Conservation (phyloP, 257 asterid genomes). For the Solanum chaucha region DNA sequence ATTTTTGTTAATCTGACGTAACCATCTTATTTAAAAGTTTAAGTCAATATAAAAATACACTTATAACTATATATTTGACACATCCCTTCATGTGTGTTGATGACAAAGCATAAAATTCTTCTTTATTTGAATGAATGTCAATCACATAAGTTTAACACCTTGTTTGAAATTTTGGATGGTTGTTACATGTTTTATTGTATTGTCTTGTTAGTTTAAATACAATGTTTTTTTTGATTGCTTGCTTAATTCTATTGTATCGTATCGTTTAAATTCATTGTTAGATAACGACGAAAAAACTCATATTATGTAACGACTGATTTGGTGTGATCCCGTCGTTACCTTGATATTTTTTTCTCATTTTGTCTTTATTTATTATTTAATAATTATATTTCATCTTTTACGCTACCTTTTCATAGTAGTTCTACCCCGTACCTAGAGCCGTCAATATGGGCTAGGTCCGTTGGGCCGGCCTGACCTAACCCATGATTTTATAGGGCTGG, state of each 20-base stretch:
- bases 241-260: no score
- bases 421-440: not conserved
- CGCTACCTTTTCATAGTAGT: not conserved
- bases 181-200: no score
- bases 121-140: not conserved
- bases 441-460: no score
- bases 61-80: not conserved
- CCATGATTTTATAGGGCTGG: no score
- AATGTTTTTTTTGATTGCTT: no score
- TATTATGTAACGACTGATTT: not conserved
- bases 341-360: no score
- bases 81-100: not conserved
- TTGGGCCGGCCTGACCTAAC: no score
- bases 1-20: not conserved
- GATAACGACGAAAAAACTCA: no score
- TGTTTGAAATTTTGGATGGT: not conserved
- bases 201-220: not conserved
- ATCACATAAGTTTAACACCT: not conserved
- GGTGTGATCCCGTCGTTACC: not conserved
- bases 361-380: not conserved
- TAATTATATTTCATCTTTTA: not conserved
- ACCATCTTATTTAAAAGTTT: not conserved
- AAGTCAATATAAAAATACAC: fast-evolving
- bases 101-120: not conserved
- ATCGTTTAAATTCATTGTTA: no score